A percentile compares a stretch with the other conserved stretches of the same genome.
phyloP scores from a whole-genome alignment of 805 yeast genomes.

The Maudiozyma barnettii region DNA sequence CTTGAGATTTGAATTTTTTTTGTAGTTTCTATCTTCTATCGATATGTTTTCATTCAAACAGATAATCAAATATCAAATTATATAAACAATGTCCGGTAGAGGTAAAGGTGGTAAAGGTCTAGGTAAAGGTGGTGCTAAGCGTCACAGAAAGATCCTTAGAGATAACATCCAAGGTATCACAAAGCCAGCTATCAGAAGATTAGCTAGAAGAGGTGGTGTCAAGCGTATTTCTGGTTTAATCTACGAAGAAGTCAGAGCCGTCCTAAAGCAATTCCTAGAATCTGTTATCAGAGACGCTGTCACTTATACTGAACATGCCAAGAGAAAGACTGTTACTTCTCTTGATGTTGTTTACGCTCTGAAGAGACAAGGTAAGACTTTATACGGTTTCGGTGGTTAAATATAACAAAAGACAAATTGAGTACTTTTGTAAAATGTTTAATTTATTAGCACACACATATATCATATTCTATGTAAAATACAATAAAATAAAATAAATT shows the following conservation, averaged over 20 bases:
- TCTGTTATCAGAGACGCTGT: slow-evolving; percentile 97
- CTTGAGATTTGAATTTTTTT: neutral
- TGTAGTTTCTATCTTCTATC: neutral
- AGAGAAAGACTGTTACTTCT: slow-evolving; percentile 98
- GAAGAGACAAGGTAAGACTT: slow-evolving; percentile 99
- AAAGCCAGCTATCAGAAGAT: slow-evolving; percentile 98
- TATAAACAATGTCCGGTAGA: slow-evolving; percentile 80
- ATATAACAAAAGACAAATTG: neutral
- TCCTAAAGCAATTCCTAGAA: slow-evolving; percentile 88
- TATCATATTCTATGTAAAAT: slow-evolving; percentile 1
- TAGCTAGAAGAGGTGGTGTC: slow-evolving; percentile 99
- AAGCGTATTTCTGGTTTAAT: slow-evolving; percentile 98
- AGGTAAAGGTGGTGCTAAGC: slow-evolving; percentile 99
- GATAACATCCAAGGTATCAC: slow-evolving; percentile 99
- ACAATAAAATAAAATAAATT: neutral
- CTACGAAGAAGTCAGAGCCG: slow-evolving; percentile 97
- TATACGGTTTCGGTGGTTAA: slow-evolving; percentile 99
- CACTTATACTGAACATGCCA: slow-evolving; percentile 98
- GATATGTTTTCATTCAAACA: neutral
- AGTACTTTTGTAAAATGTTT: neutral
- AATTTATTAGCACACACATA: neutral
- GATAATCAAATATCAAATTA: neutral
- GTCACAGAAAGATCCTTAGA: slow-evolving; percentile 98
- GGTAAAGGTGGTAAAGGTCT: slow-evolving; percentile 99
- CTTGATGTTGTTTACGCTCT: slow-evolving; percentile 97